phyloP scores from a whole-genome alignment of 345 rosid species.

The Pistacia integerrima region DNA sequence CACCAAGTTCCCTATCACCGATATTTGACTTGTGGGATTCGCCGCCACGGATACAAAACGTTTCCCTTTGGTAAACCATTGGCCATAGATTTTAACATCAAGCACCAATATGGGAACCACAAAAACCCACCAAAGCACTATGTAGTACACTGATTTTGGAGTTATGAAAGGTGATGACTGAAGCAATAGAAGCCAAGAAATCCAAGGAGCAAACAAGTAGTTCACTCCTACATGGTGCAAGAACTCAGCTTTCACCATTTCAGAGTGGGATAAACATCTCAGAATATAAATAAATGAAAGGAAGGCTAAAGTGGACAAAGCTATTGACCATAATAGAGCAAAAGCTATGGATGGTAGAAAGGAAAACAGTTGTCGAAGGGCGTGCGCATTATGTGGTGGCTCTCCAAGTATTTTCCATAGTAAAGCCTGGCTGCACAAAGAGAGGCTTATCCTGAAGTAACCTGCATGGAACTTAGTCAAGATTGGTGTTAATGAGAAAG shows the following conservation, averaged over 20 bases:
- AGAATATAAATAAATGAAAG: conserved; percentile 43
- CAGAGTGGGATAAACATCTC: conserved; percentile 39
- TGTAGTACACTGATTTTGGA: conserved; percentile 6
- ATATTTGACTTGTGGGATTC: conserved; percentile 40
- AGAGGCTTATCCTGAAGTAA: conserved; percentile 56
- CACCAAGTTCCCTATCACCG: conserved; percentile 41
- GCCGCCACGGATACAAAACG: conserved; percentile 30
- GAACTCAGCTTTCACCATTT: conserved; percentile 56
- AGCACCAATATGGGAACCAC: conserved; percentile 30
- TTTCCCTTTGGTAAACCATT: conserved; percentile 45
- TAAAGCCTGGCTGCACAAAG: conserved; percentile 54
- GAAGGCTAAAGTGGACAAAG: conserved; percentile 33
- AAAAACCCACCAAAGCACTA: conserved; percentile 30
- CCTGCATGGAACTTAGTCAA: conserved; percentile 51
- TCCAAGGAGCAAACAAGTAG: conserved; percentile 37
- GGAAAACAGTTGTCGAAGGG: conserved; percentile 30
- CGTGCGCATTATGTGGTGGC: conserved; percentile 24
- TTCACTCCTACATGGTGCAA: conserved; percentile 38
- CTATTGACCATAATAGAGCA: conserved; percentile 47
- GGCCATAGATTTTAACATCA: conserved; percentile 38
- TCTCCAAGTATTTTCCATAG: conserved; percentile 52
- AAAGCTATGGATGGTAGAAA: conserved; percentile 42
- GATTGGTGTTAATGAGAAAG: conserved; percentile 8
- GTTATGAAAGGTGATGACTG: conserved; percentile 35
- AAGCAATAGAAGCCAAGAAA: conserved; percentile 38